phyloP scores from a whole-genome alignment of 2,329 filamentous ascomycete species.

The Botryotinia globosa region DNA sequence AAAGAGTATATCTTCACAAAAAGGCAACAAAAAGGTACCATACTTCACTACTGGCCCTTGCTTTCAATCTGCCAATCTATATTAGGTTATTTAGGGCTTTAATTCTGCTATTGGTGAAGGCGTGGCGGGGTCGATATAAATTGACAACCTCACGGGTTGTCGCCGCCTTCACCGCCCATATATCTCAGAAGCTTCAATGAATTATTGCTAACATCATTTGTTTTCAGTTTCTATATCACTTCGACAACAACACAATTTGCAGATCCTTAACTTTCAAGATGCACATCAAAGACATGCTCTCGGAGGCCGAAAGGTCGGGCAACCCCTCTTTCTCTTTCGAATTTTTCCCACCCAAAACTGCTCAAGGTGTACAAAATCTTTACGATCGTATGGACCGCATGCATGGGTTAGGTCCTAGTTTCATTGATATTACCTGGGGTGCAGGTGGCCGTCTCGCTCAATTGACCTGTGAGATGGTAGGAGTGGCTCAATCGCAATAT shows the following conservation, averaged over 20 bases:
- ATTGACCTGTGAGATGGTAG: slow-evolving; percentile 95
- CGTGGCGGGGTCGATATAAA: slow-evolving; percentile 5
- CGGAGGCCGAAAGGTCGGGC: slow-evolving; percentile 73
- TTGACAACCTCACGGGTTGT: not conserved
- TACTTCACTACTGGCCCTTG: not conserved
- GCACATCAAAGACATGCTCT: slow-evolving; percentile 93
- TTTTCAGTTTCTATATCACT: slow-evolving; percentile 16
- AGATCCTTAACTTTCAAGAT: slow-evolving; percentile 53
- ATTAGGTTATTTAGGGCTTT: not conserved
- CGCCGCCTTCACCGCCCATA: not conserved
- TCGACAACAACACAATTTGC: not conserved
- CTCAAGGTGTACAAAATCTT: slow-evolving; percentile 95
- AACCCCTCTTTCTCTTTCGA: slow-evolving; percentile 96
- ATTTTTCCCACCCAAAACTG: slow-evolving; percentile 98
- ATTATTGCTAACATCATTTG: slow-evolving; percentile 17
- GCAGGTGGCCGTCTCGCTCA: slow-evolving; percentile 88
- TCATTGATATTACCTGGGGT: slow-evolving; percentile 98
- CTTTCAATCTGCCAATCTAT: not conserved
- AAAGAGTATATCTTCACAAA: slow-evolving; percentile 9
- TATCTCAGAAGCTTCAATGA: not conserved
- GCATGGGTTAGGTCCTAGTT: slow-evolving; percentile 89
- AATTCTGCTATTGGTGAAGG: not conserved
- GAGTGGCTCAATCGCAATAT: slow-evolving; percentile 90
- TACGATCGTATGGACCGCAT: slow-evolving; percentile 99
- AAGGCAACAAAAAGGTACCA: slow-evolving; percentile 13